These are phyloP conservation scores for Trypanosoma theileri DNA, from an alignment of 208 protist species.

Conservation along the genomic window DNA sequence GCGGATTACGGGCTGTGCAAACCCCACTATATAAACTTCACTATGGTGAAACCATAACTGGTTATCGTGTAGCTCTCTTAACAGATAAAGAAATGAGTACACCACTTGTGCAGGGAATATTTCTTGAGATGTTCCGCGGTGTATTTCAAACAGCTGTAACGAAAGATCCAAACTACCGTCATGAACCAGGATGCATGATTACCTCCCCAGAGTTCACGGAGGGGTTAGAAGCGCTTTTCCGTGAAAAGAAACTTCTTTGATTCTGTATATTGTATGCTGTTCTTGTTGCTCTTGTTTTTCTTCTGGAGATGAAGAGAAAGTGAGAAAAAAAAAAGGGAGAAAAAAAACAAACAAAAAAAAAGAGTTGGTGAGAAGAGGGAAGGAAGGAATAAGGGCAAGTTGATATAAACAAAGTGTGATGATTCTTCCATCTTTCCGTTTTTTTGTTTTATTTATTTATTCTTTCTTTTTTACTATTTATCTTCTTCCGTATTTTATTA, in stretches of 20 bases:
- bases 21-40: constrained; percentile 89
- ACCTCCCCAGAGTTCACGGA: constrained; percentile 60
- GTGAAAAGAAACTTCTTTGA: constrained; percentile 44
- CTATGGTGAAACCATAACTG: constrained; percentile 85
- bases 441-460: no score
- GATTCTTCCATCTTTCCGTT: no score
- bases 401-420: no score
- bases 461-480: no score
- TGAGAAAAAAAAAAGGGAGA: neutral
- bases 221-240: constrained; percentile 56
- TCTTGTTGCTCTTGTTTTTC: neutral
- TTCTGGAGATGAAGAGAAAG: neutral
- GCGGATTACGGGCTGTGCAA: constrained; percentile 64
- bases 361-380: no score
- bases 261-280: constrained; percentile 7
- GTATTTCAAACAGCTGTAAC: constrained; percentile 66
- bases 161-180: constrained; percentile 66
- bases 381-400: no score
- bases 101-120: constrained; percentile 38
- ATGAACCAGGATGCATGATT: constrained; percentile 62
- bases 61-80: constrained; percentile 77
- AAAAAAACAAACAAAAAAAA: no score
- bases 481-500: no score
- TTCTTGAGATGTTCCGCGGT: constrained; percentile 60
- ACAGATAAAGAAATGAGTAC: constrained; percentile 66